Percentiles rank a stretch among this genome's conserved stretches.
These are phyloP conservation scores for Amauroascus verrucosus DNA, from an alignment of 2,329 filamentous ascomycete genomes.

Conservation along the genomic window DNA sequence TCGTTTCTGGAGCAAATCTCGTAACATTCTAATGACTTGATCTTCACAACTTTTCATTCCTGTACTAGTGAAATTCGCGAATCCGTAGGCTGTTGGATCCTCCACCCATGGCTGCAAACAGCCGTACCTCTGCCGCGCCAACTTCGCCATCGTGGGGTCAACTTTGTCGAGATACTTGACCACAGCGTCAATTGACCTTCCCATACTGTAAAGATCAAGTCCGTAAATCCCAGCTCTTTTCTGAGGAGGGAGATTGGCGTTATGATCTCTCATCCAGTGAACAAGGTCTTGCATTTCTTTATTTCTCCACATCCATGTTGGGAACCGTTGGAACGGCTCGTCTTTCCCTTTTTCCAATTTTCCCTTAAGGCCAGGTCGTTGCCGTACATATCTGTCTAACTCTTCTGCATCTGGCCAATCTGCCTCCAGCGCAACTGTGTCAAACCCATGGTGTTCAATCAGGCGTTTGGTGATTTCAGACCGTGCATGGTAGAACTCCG, in stretches of 20 bases:
- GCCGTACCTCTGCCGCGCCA: constrained; percentile 38
- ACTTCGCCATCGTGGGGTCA: constrained; percentile 36
- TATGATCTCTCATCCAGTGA: constrained; percentile 43
- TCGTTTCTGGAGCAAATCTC: constrained; percentile 35
- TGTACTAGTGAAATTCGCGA: constrained; percentile 27
- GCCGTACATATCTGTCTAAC: constrained; percentile 43
- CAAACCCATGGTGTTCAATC: constrained; percentile 43
- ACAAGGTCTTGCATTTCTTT: constrained; percentile 42
- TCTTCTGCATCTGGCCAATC: constrained; percentile 47
- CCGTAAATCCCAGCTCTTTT: constrained; percentile 39
- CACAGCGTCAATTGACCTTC: constrained; percentile 38
- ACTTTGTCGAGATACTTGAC: constrained; percentile 41
- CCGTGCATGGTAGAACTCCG: constrained; percentile 45
- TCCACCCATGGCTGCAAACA: constrained; percentile 42
- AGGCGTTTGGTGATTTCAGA: constrained; percentile 44
- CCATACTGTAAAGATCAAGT: constrained; percentile 45
- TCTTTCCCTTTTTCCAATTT: constrained; percentile 24
- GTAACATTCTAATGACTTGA: constrained; percentile 38
- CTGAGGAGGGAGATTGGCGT: constrained; percentile 25
- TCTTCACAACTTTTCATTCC: constrained; percentile 40
- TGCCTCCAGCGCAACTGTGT: constrained; percentile 42
- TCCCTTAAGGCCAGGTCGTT: constrained; percentile 32
- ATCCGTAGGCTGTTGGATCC: constrained; percentile 42
- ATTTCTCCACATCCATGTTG: constrained; percentile 50
- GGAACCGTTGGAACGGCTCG: constrained; percentile 42